A percentile compares a stretch with the other conserved stretches of the same genome.
phyloP scores from a whole-genome alignment of 768 basidiomycete genomes.

The Mycena vulgaris region DNA sequence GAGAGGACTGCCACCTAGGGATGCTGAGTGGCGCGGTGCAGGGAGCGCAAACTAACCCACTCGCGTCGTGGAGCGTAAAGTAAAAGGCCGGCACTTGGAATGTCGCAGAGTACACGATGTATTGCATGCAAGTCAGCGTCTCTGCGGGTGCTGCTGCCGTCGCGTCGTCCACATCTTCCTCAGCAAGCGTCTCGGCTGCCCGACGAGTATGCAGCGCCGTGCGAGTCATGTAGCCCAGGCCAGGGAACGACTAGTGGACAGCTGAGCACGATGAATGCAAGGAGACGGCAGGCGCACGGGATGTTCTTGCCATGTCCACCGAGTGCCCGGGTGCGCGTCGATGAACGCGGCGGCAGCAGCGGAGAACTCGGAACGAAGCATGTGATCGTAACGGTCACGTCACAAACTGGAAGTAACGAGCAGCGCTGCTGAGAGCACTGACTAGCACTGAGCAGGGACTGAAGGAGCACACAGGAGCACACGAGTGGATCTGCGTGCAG shows the following conservation, averaged over 20 bases:
- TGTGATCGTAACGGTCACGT: not conserved
- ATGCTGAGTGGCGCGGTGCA: conserved; percentile 33
- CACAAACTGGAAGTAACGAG: too few species aligned
- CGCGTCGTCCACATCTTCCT: conserved; percentile 55
- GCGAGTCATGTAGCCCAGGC: conserved; percentile 66
- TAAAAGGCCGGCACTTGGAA: conserved; percentile 90
- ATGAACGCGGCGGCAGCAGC: conserved; percentile 51
- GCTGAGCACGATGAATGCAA: conserved; percentile 24
- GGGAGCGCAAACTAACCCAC: conserved; percentile 63
- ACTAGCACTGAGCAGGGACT: too few species aligned
- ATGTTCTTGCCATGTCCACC: conserved; percentile 78
- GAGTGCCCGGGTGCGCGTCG: conserved; percentile 40
- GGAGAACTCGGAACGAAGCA: conserved; percentile 58
- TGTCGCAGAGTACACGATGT: conserved; percentile 82
- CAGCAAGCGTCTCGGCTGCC: conserved; percentile 39
- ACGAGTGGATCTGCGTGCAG: too few species aligned
- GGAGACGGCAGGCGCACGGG: conserved; percentile 56
- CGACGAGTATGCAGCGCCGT: conserved; percentile 45
- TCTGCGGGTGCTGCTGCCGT: conserved; percentile 47
- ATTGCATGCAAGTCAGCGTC: conserved; percentile 69
- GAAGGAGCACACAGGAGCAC: too few species aligned
- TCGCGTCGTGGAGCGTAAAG: conserved; percentile 76
- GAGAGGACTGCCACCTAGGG: conserved; percentile 76
- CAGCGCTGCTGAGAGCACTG: too few species aligned
- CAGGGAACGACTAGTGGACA: conserved; percentile 50